A percentile compares a stretch with the other conserved stretches of the same genome.
phyloP scores from a whole-genome alignment of 192 early-diverging fungal genomes.

The Funneliformis geosporum region DNA sequence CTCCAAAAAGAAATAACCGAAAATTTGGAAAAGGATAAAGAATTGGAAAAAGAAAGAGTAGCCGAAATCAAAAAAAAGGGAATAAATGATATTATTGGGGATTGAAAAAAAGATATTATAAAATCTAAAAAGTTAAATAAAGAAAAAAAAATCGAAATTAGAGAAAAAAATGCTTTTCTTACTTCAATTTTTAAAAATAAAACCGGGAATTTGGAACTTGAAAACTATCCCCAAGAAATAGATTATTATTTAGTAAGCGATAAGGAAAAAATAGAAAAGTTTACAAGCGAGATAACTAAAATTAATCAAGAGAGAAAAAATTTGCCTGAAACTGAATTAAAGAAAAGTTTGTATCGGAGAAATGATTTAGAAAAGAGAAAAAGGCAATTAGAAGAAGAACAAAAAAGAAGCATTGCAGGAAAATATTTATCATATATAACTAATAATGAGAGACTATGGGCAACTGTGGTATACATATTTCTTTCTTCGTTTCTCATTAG shows the following conservation, averaged over 20 bases:
- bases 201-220: neutral
- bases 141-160: constrained; percentile 6
- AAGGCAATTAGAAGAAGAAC: neutral
- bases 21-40: neutral
- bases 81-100: neutral
- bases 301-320: neutral
- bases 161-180: neutral
- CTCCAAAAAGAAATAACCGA: constrained; percentile 9
- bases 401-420: neutral
- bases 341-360: neutral
- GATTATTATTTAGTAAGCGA: constrained; percentile 1
- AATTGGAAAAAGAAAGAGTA: neutral
- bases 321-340: neutral
- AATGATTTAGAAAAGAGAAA: constrained; percentile 14
- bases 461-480: constrained; percentile 19
- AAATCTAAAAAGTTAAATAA: neutral
- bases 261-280: neutral
- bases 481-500: constrained; percentile 18
- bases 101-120: constrained; percentile 4
- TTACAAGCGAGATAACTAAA: too few relatives aligned
- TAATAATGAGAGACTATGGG: constrained; percentile 21
- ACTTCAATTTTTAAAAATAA: constrained; percentile 21
- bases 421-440: constrained; percentile 15
- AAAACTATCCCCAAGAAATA: constrained; percentile 13
- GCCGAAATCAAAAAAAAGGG: neutral